Evolutionary conservation across 2,329 filamentous ascomycete species (phyloP).

Genomic region (Lasiodiplodia theobromae): DNA sequence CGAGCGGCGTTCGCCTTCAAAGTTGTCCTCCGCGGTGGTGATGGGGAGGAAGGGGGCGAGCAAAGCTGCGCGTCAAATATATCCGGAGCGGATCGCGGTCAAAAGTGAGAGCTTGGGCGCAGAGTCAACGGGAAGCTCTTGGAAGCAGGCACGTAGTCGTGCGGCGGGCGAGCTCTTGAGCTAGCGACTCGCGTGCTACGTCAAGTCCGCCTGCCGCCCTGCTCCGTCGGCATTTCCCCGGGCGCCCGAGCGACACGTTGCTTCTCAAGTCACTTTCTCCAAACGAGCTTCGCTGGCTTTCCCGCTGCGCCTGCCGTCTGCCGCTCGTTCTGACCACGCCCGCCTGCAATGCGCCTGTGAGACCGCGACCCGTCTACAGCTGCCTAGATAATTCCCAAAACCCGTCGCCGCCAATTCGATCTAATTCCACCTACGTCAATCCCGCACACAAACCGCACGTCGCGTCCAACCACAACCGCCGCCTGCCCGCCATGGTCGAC

Average conservation of each 20-base stretch:
- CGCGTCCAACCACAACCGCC: neutral
- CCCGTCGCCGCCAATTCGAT: slow-evolving; percentile 1
- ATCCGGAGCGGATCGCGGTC: neutral
- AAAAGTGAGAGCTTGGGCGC: neutral
- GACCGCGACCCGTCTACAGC: slow-evolving; percentile 1
- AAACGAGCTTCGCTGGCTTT: neutral
- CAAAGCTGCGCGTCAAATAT: neutral
- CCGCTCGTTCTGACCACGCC: slow-evolving; percentile 11
- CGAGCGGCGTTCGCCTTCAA: neutral
- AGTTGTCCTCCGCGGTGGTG: neutral
- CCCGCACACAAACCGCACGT: neutral
- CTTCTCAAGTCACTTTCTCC: slow-evolving; percentile 9
- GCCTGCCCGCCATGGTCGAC: slow-evolving; percentile 61
- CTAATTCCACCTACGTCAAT: neutral
- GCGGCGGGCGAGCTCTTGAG: slow-evolving; percentile 1
- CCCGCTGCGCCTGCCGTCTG: slow-evolving; percentile 12
- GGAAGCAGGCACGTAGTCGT: neutral
- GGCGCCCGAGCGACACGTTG: slow-evolving; percentile 23
- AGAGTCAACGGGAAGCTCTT: neutral
- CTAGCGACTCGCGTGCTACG: slow-evolving; percentile 27
- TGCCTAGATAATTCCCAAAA: neutral
- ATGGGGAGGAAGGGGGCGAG: neutral
- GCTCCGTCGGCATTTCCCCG: slow-evolving; percentile 3
- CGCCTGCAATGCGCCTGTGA: slow-evolving; percentile 23
- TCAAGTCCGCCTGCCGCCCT: slow-evolving; percentile 18